Base-by-base conservation (phyloP, 495 filamentous ascomycete genomes). In the Penicillium crystallinum region DNA sequence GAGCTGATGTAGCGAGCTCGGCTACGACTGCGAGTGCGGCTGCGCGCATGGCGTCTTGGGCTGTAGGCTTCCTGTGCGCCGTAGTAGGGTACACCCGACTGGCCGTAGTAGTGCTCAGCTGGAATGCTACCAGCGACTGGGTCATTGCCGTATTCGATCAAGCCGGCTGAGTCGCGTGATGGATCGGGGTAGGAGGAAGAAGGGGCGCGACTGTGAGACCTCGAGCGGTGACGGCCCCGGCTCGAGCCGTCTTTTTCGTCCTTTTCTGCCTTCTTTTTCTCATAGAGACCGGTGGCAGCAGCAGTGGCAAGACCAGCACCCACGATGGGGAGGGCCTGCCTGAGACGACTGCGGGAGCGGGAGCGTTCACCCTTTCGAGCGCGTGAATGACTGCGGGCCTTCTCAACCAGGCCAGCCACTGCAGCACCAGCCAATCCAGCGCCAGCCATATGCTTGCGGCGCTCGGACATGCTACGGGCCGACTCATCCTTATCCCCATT, bases 81-180 rank as follows among this genome's bases (percentile, higher is more conserved):
- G 10, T 68, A 68, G 56, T 78, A 77, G 49, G 74, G 75, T 2
- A 53, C 49, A 5, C 61, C 69, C 6, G 75, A 72, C 11, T 74
- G 73, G 27, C 77, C 73, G 54, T 81, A 77, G 56, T 78, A 77
- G 54, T 79, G 74, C 39, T 70, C 72, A 41, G 65, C 61, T 11
- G 76, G 74, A 27, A 74, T 74, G 44, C 71, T 76, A 36, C 76
- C 75, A 61, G 78, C 71, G 31, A 88, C 77, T 43, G 84, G 83
- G 40, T 81, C 77, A 38, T 80, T 77, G 54, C 87, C 89, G 71
- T 92, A 92, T 67, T 91, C 87, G 72, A 95, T 89, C 71, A 93
- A 76, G 52, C 82, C 85, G 72, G 80, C 73, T 35, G 70, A 81
- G 67, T 81, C 77, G 55, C 76, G 75, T 31, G 72, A 67, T 54